Base-by-base conservation (phyloP, 2,329 filamentous ascomycete genomes). In the Neonectria magnoliae region DNA sequence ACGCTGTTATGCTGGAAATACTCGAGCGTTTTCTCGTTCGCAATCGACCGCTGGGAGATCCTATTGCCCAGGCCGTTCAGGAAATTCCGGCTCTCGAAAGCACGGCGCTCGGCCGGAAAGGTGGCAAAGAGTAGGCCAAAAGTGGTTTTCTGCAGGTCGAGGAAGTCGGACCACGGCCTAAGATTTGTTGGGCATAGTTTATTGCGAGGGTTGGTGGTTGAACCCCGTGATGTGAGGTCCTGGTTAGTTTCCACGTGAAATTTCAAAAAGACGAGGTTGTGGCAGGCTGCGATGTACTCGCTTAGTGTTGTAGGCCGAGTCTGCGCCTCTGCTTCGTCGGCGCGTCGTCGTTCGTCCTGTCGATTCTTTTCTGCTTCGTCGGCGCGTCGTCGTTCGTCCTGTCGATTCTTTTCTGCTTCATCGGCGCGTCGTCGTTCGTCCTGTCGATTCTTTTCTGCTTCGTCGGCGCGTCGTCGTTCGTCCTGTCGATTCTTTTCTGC, bases 241-340 rank as follows among this genome's bases (percentile, higher is more conserved):
- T 27, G 53, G 50, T 76, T 61, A 8, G 62, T 68, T 60, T 77
- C 66, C n/a, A 79, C 66, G 0, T 13, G 36, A 5, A 79, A 65
- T 11, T 67, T 67, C 11, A 70, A 38, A 22, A 70, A 75, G 22
- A 78, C 61, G 8, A 42, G 38, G 45, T 60, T 42, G 57, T 79
- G 75, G 60, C 68, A 79, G 10, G 70, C 67, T 31, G 57, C 22
- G 29, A 80, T 71, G 54, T 78, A 77, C 66, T 79, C 75, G n/a
- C 71, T 47, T 14, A 79, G 56, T 47, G 75, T 78, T 14, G 72
- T 78, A 11, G 45, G 64, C 11, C 59, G 68, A 8, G 45, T 70
- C 52, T 75, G 66, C 51, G 68, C 55, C 53, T 77, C 69, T 52
- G 48, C 55, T 57, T 13, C 45, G 11, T 72, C 66, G 52, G 44